Percentiles rank a stretch among this genome's conserved stretches.
phyloP scores from a whole-genome alignment of 805 yeast genomes.

The Grigorovia jiainica region DNA sequence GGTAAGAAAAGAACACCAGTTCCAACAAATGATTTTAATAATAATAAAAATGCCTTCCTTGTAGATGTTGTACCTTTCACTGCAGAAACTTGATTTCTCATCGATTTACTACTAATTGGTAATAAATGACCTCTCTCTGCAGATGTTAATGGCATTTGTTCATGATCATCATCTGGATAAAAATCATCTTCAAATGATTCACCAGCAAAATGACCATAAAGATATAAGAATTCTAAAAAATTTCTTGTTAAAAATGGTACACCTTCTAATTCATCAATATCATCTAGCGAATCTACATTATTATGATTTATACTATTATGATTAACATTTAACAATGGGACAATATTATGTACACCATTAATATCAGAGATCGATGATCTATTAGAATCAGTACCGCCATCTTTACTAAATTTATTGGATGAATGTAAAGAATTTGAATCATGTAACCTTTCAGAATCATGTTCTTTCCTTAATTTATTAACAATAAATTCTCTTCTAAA shows the following conservation, averaged over 20 bases:
- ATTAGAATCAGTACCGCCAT: no score
- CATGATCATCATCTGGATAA: constrained; percentile 32
- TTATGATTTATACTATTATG: not conserved
- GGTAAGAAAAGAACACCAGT: constrained; percentile 69
- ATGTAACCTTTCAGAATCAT: not conserved
- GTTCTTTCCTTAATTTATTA: constrained; percentile 25
- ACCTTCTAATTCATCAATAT: constrained; percentile 21
- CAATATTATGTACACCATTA: no score
- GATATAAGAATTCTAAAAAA: constrained; percentile 65
- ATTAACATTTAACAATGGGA: no score
- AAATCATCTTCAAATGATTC: constrained; percentile 67
- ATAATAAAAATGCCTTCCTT: constrained; percentile 56
- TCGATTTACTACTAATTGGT: constrained; percentile 5
- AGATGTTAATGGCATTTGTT: constrained; percentile 5
- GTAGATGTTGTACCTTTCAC: constrained; percentile 61
- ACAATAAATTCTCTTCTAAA: constrained; percentile 63
- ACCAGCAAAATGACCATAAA: constrained; percentile 84
- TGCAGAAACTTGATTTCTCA: constrained; percentile 22
- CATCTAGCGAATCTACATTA: not conserved
- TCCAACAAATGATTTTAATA: constrained; percentile 68
- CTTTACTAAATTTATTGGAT: not conserved
- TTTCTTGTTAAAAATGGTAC: constrained; percentile 54
- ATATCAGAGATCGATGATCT: no score
- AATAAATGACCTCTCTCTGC: constrained; percentile 25
- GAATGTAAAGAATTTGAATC: not conserved